phyloP scores from a whole-genome alignment of 1,139 yeast genomes.

The Suhomyces chickasaworum region DNA sequence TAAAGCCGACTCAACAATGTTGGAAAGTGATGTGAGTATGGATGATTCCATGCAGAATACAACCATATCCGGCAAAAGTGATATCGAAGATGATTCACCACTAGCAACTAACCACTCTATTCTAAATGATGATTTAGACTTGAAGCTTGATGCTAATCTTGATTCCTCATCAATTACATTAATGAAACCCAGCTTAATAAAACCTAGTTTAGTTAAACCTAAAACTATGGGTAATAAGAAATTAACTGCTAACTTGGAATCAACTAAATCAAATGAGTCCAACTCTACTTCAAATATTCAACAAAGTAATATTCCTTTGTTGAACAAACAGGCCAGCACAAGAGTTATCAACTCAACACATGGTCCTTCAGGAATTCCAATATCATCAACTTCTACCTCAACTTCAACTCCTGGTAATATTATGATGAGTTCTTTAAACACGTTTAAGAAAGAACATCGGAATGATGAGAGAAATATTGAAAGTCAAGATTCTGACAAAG shows the following conservation, averaged over 20 bases:
- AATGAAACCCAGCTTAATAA: not conserved
- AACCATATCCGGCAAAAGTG: constrained; percentile 23
- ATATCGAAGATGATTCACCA: constrained; percentile 34
- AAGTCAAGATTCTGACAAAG: constrained; percentile 32
- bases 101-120: constrained; percentile 20
- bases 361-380: constrained; percentile 1
- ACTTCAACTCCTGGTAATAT: constrained; percentile 6
- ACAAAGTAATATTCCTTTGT: constrained; percentile 24
- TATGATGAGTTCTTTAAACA: constrained; percentile 14
- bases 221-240: constrained; percentile 16
- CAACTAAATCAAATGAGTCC: constrained; percentile 7
- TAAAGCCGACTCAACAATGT: constrained; percentile 32
- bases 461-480: constrained; percentile 24
- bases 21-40: constrained; percentile 28
- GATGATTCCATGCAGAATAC: constrained; percentile 19
- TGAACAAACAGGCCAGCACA: constrained; percentile 40
- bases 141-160: constrained; percentile 32
- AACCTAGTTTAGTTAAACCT: not conserved
- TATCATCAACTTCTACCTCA: not conserved
- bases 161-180: constrained; percentile 33
- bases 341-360: constrained; percentile 18
- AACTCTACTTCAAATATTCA: constrained; percentile 5
- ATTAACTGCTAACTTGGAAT: constrained; percentile 20
- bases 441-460: constrained; percentile 17
- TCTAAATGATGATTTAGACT: constrained; percentile 32